A percentile compares a stretch with the other conserved stretches of the same genome.
Evolutionary conservation across 208 protist genomes (phyloP).

Genomic region (Leishmania lainsoni): DNA sequence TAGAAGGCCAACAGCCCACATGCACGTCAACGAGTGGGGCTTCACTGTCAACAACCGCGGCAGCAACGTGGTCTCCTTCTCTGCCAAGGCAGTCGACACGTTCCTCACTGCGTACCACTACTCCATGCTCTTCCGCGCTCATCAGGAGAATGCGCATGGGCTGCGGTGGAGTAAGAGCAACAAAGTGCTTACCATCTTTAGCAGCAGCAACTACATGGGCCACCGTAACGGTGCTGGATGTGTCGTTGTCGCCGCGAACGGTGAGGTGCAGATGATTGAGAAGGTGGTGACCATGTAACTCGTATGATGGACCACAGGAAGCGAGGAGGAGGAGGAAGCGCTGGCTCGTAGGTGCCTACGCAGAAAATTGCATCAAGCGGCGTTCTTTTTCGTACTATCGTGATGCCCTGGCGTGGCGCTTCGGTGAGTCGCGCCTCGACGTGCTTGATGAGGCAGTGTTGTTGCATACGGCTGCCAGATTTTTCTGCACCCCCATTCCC

Average conservation of each 20-base stretch:
- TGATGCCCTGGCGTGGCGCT: background rate
- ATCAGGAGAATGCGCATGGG: slow-evolving; percentile 81
- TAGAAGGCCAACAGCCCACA: background rate
- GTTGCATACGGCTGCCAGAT: background rate
- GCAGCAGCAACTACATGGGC: slow-evolving; percentile 80
- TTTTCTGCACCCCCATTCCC: background rate
- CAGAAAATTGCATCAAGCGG: background rate
- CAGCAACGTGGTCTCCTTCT: slow-evolving; percentile 68
- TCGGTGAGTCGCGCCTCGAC: background rate
- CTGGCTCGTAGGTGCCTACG: background rate
- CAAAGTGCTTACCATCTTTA: slow-evolving; percentile 86
- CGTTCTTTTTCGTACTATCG: background rate
- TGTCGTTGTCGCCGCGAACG: slow-evolving; percentile 56
- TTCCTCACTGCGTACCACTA: slow-evolving; percentile 69
- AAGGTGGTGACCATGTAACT: slow-evolving; percentile 49
- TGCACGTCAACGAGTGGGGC: slow-evolving; percentile 64
- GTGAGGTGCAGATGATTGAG: slow-evolving; percentile 74
- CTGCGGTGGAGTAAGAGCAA: slow-evolving; percentile 71
- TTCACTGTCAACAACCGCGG: slow-evolving; percentile 70
- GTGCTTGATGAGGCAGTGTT: background rate
- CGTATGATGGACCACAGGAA: background rate
- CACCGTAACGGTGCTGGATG: slow-evolving; percentile 79
- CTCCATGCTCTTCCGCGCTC: slow-evolving; percentile 77
- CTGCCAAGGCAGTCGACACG: slow-evolving; percentile 62
- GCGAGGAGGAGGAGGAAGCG: background rate